These are phyloP conservation scores for Leptosphaerulina australis DNA, from an alignment of 2,329 filamentous ascomycete species.

Conservation along the genomic window DNA sequence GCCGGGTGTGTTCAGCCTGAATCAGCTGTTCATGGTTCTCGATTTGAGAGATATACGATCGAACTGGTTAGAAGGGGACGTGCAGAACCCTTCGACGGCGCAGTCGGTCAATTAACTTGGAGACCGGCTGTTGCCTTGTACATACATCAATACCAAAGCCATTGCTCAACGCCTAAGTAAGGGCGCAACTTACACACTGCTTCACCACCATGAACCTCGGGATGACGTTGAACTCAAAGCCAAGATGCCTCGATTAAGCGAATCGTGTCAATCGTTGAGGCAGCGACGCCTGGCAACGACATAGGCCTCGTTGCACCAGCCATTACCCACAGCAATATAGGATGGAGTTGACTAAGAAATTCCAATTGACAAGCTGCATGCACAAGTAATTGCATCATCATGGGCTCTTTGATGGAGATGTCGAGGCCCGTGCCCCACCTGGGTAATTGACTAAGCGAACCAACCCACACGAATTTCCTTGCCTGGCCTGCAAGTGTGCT, in stretches of 20 bases:
- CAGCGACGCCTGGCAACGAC: constrained; percentile 8
- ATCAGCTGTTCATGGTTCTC: constrained; percentile 13
- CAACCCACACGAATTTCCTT: constrained; percentile 27
- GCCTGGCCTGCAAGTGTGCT: constrained; percentile 19
- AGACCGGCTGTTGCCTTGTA: constrained; percentile 28
- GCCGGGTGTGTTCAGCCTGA: constrained; percentile 10
- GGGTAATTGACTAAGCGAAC: constrained; percentile 39
- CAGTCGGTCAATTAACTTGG: constrained; percentile 16
- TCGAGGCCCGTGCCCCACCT: constrained; percentile 14
- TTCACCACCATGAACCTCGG: constrained; percentile 18
- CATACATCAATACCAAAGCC: constrained; percentile 28
- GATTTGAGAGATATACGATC: neutral
- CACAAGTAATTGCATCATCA: constrained; percentile 19
- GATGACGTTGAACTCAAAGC: constrained; percentile 26
- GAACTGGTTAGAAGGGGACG: constrained; percentile 9
- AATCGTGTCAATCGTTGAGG: constrained; percentile 14
- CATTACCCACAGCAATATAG: neutral
- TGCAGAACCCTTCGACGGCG: constrained; percentile 12
- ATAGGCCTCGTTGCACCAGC: constrained; percentile 1
- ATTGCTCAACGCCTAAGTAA: constrained; percentile 21
- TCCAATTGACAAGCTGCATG: neutral
- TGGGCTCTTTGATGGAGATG: constrained; percentile 3
- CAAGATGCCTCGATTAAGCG: constrained; percentile 18
- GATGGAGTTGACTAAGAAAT: neutral
- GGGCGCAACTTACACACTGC: constrained; percentile 12